Evolutionary conservation across 345 rosid genomes (phyloP).

Genomic region (Corchorus olitorius): DNA sequence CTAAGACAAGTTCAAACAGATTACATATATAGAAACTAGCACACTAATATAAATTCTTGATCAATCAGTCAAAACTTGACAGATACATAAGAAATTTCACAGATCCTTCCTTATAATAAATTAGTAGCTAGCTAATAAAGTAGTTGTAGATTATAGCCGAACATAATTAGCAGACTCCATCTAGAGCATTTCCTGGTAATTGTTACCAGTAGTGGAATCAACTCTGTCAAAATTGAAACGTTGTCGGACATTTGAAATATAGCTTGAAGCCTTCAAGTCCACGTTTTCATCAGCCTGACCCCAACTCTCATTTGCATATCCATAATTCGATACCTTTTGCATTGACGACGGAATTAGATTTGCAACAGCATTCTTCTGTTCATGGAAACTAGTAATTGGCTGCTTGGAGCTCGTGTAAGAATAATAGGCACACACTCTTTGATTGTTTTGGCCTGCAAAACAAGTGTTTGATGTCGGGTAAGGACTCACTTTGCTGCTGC

Average conservation of each 20-base stretch:
- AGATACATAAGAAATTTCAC: not conserved
- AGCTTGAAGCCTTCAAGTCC: slow-evolving; percentile 43
- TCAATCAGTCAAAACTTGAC: not conserved
- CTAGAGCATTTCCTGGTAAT: not conserved
- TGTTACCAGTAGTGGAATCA: slow-evolving; percentile 7
- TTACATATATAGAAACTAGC: not conserved
- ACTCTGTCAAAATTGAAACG: slow-evolving; percentile 37
- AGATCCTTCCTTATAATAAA: not conserved
- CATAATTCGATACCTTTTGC: slow-evolving; percentile 2
- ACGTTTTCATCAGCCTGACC: slow-evolving; percentile 43
- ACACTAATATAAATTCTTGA: not conserved
- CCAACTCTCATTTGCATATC: not conserved
- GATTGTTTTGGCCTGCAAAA: not conserved
- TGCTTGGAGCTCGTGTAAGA: slow-evolving; percentile 16
- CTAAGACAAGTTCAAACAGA: not conserved
- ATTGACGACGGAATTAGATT: not conserved
- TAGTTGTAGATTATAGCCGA: no score
- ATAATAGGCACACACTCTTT: not conserved
- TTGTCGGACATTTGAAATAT: slow-evolving; percentile 42
- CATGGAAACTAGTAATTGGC: not conserved
- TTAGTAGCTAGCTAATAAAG: not conserved
- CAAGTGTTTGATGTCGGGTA: not conserved
- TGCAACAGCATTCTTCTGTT: not conserved
- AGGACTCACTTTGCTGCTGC: slow-evolving; percentile 30
- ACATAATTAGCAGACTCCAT: not conserved